Evolutionary conservation across 2,329 filamentous ascomycete species (phyloP).

Genomic region (Aspergillus eucalypticola): DNA sequence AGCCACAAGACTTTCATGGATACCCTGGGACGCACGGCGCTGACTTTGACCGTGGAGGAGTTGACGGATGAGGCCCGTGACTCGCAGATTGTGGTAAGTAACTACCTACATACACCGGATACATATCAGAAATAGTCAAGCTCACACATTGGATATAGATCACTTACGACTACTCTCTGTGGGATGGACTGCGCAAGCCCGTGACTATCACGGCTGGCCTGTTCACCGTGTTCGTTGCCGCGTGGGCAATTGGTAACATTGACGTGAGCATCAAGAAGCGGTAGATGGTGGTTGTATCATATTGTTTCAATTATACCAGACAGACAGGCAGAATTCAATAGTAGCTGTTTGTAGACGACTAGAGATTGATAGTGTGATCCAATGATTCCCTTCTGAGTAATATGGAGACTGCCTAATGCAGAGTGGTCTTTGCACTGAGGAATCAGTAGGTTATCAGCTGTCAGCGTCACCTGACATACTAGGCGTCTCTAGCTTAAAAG

Average conservation of each 20-base stretch:
- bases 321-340: not conserved
- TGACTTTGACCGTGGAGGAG: slow-evolving; percentile 79
- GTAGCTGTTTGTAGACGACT: not conserved
- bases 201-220: slow-evolving; percentile 74
- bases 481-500: not conserved
- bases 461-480: not conserved
- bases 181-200: slow-evolving; percentile 80
- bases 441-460: not conserved
- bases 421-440: not conserved
- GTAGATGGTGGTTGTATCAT: slow-evolving; percentile 30
- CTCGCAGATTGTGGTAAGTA: slow-evolving; percentile 68
- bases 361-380: not conserved
- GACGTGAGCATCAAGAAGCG: slow-evolving; percentile 76
- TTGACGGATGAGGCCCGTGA: slow-evolving; percentile 88
- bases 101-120: not conserved
- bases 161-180: slow-evolving; percentile 79
- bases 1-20: slow-evolving; percentile 91
- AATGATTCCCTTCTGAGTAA: too few species aligned
- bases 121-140: not conserved
- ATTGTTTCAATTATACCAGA: slow-evolving; percentile 13
- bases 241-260: slow-evolving; percentile 74
- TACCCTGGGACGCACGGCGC: slow-evolving; percentile 79
- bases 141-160: slow-evolving; percentile 45
- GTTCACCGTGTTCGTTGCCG: slow-evolving; percentile 70
- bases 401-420: too few species aligned